phyloP scores from a whole-genome alignment of 768 basidiomycete species.

The Plicaturopsis crispa region DNA sequence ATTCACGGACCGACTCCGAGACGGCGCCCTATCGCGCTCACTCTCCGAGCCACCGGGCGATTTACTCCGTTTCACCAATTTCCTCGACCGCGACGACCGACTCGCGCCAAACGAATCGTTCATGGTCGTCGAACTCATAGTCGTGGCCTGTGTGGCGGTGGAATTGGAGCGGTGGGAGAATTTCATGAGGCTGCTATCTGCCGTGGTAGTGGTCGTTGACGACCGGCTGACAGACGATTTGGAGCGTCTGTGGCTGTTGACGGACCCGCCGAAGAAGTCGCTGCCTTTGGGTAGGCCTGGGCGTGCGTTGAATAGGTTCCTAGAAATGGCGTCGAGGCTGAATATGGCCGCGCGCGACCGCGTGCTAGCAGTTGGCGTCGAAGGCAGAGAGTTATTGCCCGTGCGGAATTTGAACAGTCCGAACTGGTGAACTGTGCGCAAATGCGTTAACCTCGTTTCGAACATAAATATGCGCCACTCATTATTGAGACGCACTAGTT shows the following conservation, averaged over 20 bases:
- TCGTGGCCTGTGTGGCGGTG: slow-evolving; percentile 55
- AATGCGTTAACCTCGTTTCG: slow-evolving; percentile 5
- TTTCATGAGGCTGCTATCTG: slow-evolving; percentile 59
- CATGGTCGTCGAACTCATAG: slow-evolving; percentile 44
- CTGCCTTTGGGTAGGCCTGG: slow-evolving; percentile 59
- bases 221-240: slow-evolving; percentile 69
- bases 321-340: slow-evolving; percentile 82
- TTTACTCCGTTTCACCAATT: slow-evolving; percentile 21
- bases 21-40: slow-evolving; percentile 39
- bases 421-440: slow-evolving; percentile 67
- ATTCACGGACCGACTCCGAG: slow-evolving; percentile 34
- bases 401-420: slow-evolving; percentile 87
- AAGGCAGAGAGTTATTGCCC: slow-evolving; percentile 67
- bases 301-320: slow-evolving; percentile 74
- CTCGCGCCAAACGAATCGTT: slow-evolving; percentile 50
- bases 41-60: slow-evolving; percentile 35
- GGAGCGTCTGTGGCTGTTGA: slow-evolving; percentile 58
- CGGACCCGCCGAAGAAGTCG: slow-evolving; percentile 74
- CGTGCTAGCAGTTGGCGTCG: slow-evolving; percentile 76
- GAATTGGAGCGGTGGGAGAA: slow-evolving; percentile 70
- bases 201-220: slow-evolving; percentile 63
- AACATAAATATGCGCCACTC: neutral
- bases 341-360: slow-evolving; percentile 77
- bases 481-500: slow-evolving; percentile 54
- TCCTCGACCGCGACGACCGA: slow-evolving; percentile 34